phyloP scores from a whole-genome alignment of 805 yeast genomes.

The Yarrowia sp. region DNA sequence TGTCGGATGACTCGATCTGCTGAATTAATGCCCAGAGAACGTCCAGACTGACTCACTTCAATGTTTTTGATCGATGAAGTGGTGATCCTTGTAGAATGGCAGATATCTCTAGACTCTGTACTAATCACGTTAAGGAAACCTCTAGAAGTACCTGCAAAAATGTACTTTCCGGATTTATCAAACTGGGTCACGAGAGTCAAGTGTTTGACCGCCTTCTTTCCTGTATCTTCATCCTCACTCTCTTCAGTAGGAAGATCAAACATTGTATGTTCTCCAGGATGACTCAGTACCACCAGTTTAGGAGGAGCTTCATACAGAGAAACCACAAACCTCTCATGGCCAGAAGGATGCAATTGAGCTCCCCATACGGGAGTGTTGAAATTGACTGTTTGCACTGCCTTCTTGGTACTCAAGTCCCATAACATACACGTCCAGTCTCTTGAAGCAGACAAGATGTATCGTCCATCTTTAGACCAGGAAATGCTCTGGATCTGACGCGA shows the following conservation, averaged over 20 bases:
- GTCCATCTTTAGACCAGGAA: conserved; percentile 72
- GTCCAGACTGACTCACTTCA: conserved; percentile 65
- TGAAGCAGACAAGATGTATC: conserved; percentile 65
- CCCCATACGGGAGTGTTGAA: conserved; percentile 77
- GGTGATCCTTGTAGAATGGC: conserved; percentile 57
- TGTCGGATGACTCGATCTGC: conserved; percentile 40
- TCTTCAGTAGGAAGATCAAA: conserved; percentile 20
- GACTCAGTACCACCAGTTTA: conserved; percentile 46
- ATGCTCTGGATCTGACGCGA: conserved; percentile 66
- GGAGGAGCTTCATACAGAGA: conserved; percentile 65
- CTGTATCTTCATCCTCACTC: background rate
- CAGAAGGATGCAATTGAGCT: conserved; percentile 54
- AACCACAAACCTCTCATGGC: conserved; percentile 51
- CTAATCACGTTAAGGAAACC: conserved; percentile 63
- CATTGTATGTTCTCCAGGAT: conserved; percentile 30
- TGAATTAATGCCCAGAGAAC: conserved; percentile 37
- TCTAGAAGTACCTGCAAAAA: conserved; percentile 75
- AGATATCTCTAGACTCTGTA: conserved; percentile 36
- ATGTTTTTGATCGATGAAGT: conserved; percentile 71
- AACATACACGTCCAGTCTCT: conserved; percentile 79
- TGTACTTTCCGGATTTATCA: conserved; percentile 52
- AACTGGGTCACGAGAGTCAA: conserved; percentile 53
- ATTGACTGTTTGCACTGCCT: conserved; percentile 45
- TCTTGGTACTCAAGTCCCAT: conserved; percentile 65
- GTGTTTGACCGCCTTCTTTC: conserved; percentile 36